Evolutionary conservation across 2,329 filamentous ascomycete species (phyloP), one percentile per base, ranked within the genome.

Genomic region (Penicillium sp.): DNA sequence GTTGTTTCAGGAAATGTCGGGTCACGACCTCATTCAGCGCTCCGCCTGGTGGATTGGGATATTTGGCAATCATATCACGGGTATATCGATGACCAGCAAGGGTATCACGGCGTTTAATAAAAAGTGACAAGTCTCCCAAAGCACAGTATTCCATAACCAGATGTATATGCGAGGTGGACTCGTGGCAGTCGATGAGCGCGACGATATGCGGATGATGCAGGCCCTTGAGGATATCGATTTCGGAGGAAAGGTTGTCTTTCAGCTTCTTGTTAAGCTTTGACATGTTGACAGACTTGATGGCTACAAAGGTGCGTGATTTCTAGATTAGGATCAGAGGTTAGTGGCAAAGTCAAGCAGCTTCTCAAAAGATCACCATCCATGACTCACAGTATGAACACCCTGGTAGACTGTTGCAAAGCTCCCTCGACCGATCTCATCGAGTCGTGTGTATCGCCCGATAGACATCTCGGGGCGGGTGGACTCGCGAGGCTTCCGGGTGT

Each of bases 101-200:
- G 70, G 88, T 90, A 59, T 93, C 88, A 59, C 93, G 86, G 78
- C 95, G 96, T 82, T 95, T 96, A 79, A 99, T 97, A 76, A 99
- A 98, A 53, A 93, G 83, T 11, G 95, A 96, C 57, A 99, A 79
- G 72, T 99, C 95, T 23, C 95, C 93, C 42, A 99, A 84, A 72
- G 96, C 92, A 78, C 95, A 98, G 77, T 96, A 98, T 78, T 99
- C 95, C 93, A 98, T 99, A 62, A 98, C 88, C 57, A 99, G 85
- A 77, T 99, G 95, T 77, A 98, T 97, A 71, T 96, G 91, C 23
- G 88, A 88, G 3, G 86, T 81, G 0, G 91, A 89, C 75, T 98
- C 93, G 74, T 93, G 85, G 79, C 93, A 97, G 77, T 96, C 92
- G 80, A 97, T 93, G 48, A 99, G 88, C 66, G 92, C 91, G 65